phyloP scores from a whole-genome alignment of 164 flowering plant genomes.

The Aristolochia contorta region DNA sequence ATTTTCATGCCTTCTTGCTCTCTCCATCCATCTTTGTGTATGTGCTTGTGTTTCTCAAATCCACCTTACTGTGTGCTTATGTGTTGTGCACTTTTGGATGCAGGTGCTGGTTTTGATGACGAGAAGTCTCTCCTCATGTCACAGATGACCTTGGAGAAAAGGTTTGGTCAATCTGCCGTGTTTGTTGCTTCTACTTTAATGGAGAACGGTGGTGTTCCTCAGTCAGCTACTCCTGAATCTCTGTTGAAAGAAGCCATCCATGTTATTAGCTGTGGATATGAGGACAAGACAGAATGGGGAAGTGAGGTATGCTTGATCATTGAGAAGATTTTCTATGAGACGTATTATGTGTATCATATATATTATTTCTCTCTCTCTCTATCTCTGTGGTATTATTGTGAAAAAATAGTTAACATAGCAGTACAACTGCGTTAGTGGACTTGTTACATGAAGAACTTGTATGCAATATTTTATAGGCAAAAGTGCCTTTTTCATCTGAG shows the following conservation, averaged over 20 bases:
- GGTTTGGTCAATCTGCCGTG: conserved; percentile 42
- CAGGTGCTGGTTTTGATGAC: conserved; percentile 24
- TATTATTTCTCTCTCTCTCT: not conserved
- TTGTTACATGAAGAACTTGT: too few species aligned
- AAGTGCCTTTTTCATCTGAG: too few species aligned
- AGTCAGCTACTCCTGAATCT: conserved; percentile 21
- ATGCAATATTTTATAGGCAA: too few species aligned
- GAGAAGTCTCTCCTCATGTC: conserved; percentile 23
- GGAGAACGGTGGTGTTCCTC: conserved; percentile 37
- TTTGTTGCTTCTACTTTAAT: conserved; percentile 40
- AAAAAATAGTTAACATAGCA: too few species aligned
- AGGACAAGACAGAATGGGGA: conserved; percentile 56
- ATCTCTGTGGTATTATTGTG: too few species aligned
- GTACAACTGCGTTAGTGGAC: too few species aligned
- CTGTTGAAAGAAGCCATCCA: conserved; percentile 43
- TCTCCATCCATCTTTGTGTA: not conserved
- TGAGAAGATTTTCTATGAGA: too few species aligned
- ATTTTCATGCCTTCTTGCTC: not conserved
- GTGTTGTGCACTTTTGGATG: not conserved
- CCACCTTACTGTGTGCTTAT: too few species aligned
- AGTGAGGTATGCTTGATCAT: conserved; percentile 22
- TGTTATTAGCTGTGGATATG: conserved; percentile 52
- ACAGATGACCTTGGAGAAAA: conserved; percentile 37
- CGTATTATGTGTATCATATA: not conserved
- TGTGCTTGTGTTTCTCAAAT: too few species aligned